Percentiles rank a stretch among this genome's conserved stretches.
Evolutionary conservation across 305 asterid species (phyloP).

Genomic region (Solanum hybrid): DNA sequence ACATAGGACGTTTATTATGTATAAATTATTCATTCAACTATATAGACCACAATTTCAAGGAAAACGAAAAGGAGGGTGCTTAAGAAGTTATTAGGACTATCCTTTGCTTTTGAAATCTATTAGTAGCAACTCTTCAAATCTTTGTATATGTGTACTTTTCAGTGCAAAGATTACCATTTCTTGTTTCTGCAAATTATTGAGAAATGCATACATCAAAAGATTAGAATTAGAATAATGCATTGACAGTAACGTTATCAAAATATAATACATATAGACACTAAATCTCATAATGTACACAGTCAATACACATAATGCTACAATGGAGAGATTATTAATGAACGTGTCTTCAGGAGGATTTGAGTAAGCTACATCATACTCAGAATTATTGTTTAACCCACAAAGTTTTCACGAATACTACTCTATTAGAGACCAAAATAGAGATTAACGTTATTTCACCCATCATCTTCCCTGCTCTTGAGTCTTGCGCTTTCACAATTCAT

Average conservation of each 20-base stretch:
- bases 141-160: not conserved
- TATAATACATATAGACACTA: not conserved
- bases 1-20: not conserved
- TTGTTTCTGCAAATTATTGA: not conserved
- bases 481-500: not conserved
- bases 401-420: not conserved
- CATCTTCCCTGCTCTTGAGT: not conserved
- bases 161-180: not conserved
- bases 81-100: not conserved
- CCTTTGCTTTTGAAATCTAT: not conserved
- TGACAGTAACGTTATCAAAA: not conserved
- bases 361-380: not conserved
- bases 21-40: not conserved
- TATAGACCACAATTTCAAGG: not conserved
- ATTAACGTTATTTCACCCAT: not conserved
- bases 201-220: not conserved
- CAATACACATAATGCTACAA: not conserved
- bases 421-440: not conserved
- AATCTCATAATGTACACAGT: not conserved
- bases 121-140: not conserved
- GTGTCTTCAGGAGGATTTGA: not conserved
- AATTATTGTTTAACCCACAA: not conserved
- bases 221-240: not conserved
- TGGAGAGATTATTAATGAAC: not conserved
- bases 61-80: not conserved